Percentiles rank a stretch among this genome's conserved stretches.
Evolutionary conservation across 352 stramenopile species (phyloP).

Genomic region (Lagenidium giganteum): DNA sequence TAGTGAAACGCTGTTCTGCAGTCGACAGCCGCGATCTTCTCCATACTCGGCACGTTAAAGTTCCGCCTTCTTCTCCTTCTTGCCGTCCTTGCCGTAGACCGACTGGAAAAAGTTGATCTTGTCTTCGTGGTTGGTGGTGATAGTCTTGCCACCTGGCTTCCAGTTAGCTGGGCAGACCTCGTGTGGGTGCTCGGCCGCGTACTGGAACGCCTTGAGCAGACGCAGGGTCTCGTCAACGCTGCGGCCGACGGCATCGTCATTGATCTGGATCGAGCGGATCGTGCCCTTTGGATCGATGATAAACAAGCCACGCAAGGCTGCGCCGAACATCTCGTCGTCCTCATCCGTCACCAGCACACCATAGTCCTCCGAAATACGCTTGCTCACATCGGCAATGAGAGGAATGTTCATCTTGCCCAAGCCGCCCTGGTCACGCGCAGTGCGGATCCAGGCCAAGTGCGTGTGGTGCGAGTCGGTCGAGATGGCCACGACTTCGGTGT

Average conservation of each 20-base stretch:
- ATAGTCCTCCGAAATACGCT: conserved; percentile 82
- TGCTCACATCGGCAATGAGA: conserved; percentile 76
- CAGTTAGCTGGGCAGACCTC: conserved; percentile 87
- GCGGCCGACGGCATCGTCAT: conserved; percentile 77
- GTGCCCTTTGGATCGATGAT: conserved; percentile 82
- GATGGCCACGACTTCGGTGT: conserved; percentile 72
- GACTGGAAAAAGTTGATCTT: conserved; percentile 85
- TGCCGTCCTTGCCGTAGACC: conserved; percentile 43
- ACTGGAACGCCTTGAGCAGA: conserved; percentile 85
- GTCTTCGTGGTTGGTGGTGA: conserved; percentile 79
- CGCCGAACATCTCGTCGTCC: conserved; percentile 74
- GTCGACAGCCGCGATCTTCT: too few relatives aligned
- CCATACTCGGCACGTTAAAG: conserved; percentile 19
- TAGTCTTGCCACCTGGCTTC: conserved; percentile 77
- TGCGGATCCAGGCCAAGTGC: conserved; percentile 81
- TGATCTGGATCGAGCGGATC: conserved; percentile 83
- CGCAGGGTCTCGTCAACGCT: conserved; percentile 81
- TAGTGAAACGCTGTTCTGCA: background rate
- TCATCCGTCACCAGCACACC: conserved; percentile 81
- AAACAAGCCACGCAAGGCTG: conserved; percentile 72
- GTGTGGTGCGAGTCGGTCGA: conserved; percentile 84
- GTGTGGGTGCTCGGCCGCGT: conserved; percentile 56
- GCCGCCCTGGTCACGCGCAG: conserved; percentile 65
- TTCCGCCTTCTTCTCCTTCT: conserved; percentile 44
- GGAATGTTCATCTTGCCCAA: conserved; percentile 84